phyloP scores from a whole-genome alignment of 164 flowering plant species.

The Umbellularia californica region DNA sequence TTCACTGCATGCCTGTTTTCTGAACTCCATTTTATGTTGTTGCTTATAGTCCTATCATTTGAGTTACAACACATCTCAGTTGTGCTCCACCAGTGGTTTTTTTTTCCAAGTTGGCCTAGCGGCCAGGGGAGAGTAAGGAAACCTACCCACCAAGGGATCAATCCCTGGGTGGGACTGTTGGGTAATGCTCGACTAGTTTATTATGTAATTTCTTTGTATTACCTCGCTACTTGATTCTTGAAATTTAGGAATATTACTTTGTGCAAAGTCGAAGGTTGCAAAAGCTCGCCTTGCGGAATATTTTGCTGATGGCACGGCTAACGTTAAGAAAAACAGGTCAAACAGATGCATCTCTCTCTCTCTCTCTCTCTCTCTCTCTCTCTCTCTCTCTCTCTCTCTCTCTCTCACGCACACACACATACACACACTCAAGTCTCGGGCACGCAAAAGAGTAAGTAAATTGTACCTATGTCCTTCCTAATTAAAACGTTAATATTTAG shows the following conservation, averaged over 20 bases:
- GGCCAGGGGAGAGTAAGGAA: too few species aligned
- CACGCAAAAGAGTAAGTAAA: too few species aligned
- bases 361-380: too few species aligned
- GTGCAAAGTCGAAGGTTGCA: conserved; percentile 89
- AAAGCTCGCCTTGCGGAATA: conserved; percentile 69
- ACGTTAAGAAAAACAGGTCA: conserved; percentile 44
- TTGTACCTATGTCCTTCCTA: background rate
- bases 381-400: too few species aligned
- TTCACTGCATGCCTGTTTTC: background rate
- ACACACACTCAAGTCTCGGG: too few species aligned
- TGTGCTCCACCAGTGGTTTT: background rate
- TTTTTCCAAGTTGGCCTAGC: too few species aligned
- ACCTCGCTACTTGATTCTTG: background rate
- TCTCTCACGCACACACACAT: too few species aligned
- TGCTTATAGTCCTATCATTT: background rate
- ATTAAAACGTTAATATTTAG: background rate
- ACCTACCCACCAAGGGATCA: too few species aligned
- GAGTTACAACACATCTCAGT: too few species aligned
- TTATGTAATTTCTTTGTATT: background rate
- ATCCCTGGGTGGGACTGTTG: too few species aligned
- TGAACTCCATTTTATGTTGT: background rate
- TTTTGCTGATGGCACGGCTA: conserved; percentile 92
- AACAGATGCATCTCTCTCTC: background rate
- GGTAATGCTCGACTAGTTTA: too few species aligned
- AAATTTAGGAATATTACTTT: conserved; percentile 69